A percentile compares a stretch with the other conserved stretches of the same genome.
These are phyloP conservation scores for Zasmidium angulare DNA, from an alignment of 2,329 filamentous ascomycete genomes.

Conservation along the genomic window DNA sequence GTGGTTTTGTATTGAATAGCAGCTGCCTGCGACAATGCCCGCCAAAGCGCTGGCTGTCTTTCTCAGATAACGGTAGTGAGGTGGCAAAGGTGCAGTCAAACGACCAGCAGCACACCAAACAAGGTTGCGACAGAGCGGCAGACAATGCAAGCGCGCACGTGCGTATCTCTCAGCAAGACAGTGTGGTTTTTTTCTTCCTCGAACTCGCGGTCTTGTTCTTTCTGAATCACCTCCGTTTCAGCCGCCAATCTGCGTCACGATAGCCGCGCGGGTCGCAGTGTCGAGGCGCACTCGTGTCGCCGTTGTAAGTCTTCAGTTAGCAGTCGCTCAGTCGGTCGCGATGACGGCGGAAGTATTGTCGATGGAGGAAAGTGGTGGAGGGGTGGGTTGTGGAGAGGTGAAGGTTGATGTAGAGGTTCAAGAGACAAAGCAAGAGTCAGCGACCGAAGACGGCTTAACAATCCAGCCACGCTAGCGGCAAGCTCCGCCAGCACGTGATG, in stretches of 20 bases:
- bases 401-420: background rate
- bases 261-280: background rate
- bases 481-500: background rate
- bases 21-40: constrained; percentile 30
- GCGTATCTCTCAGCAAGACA: background rate
- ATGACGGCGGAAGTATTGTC: background rate
- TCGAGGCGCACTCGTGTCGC: background rate
- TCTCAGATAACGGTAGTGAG: constrained; percentile 15
- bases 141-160: background rate
- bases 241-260: background rate
- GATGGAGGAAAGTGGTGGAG: background rate
- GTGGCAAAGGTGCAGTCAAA: constrained; percentile 16
- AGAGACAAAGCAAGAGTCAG: background rate
- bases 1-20: constrained; percentile 32
- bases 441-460: background rate
- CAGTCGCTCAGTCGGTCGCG: background rate
- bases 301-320: background rate
- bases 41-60: constrained; percentile 11
- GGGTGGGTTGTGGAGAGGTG: background rate
- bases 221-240: background rate
- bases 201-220: background rate
- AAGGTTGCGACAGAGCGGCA: constrained; percentile 6
- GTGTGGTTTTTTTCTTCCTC: background rate
- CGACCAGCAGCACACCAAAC: constrained; percentile 16
- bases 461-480: background rate